Conservation (phyloP, 371 early-diverging fungal species). For the Polyrhizophydium stewartii region DNA sequence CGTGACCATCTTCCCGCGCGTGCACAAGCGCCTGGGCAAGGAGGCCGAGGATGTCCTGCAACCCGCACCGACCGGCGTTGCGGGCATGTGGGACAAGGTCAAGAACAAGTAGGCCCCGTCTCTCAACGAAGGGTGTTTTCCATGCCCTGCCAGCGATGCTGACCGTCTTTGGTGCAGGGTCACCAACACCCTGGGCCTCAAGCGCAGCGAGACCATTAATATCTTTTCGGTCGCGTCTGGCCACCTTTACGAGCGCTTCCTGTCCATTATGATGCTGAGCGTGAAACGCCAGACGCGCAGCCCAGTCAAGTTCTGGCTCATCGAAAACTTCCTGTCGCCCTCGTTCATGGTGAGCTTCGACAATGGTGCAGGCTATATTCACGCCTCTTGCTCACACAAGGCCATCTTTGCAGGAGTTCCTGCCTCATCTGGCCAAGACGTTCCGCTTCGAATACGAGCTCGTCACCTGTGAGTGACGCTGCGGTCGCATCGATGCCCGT, state of each 20-base stretch:
- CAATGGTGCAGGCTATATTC: background rate
- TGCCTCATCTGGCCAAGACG: slow-evolving; percentile 80
- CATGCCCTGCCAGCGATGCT: background rate
- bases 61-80: too few species aligned
- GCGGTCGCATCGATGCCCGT: background rate
- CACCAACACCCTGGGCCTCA: too few species aligned
- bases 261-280: slow-evolving; percentile 93
- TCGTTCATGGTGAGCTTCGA: slow-evolving; percentile 90
- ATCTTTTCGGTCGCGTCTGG: slow-evolving; percentile 97
- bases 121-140: too few species aligned
- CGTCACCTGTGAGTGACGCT: slow-evolving; percentile 62
- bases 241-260: slow-evolving; percentile 92
- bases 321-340: slow-evolving; percentile 94
- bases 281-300: slow-evolving; percentile 82
- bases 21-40: slow-evolving; percentile 75
- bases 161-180: background rate
- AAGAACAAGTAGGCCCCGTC: slow-evolving; percentile 18
- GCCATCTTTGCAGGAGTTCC: slow-evolving; percentile 64
- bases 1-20: slow-evolving; percentile 67
- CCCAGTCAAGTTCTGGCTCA: slow-evolving; percentile 94
- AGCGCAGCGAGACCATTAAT: slow-evolving; percentile 61
- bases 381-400: too few species aligned
- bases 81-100: too few species aligned
- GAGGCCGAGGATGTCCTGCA: slow-evolving; percentile 70
- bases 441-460: slow-evolving; percentile 88